phyloP scores from a whole-genome alignment of 768 basidiomycete genomes.

The Leccinum arenicola region DNA sequence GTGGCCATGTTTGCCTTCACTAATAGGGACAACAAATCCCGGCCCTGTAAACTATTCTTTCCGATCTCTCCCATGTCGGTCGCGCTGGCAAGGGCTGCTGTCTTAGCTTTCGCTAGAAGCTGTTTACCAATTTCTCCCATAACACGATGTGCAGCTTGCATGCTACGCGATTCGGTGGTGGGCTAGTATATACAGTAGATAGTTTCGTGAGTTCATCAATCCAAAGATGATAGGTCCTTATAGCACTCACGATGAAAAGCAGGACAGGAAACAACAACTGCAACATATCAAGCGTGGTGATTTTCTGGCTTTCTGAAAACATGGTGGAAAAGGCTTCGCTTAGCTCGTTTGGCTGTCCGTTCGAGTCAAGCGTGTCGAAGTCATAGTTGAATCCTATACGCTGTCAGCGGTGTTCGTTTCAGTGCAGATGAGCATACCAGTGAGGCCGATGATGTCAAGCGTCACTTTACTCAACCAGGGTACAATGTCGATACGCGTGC shows the following conservation, averaged over 20 bases:
- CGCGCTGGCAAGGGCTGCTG: conserved; percentile 25
- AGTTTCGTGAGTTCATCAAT: background rate
- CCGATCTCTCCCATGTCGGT: conserved; percentile 29
- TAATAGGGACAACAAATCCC: conserved; percentile 46
- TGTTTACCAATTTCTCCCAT: conserved; percentile 35
- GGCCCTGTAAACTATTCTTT: conserved; percentile 33
- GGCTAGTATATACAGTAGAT: background rate
- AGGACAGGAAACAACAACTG: conserved; percentile 36
- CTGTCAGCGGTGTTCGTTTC: background rate
- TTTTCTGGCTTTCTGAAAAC: conserved; percentile 13
- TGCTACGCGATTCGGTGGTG: background rate
- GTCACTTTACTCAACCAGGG: conserved; percentile 36
- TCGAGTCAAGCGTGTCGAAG: conserved; percentile 32
- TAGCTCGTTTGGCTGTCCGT: conserved; percentile 29
- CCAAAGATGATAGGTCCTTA: background rate
- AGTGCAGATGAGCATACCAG: conserved; percentile 25
- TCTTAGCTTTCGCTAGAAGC: conserved; percentile 50
- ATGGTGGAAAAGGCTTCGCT: conserved; percentile 34
- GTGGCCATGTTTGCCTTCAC: conserved; percentile 56
- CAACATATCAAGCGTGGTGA: conserved; percentile 30
- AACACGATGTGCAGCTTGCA: conserved; percentile 18
- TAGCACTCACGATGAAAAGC: conserved; percentile 35
- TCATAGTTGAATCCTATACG: conserved; percentile 37
- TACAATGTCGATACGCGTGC: conserved; percentile 29
- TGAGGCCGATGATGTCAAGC: conserved; percentile 42